Base-by-base conservation (phyloP, 2,329 filamentous ascomycete species). In the Xylaria sp. region DNA sequence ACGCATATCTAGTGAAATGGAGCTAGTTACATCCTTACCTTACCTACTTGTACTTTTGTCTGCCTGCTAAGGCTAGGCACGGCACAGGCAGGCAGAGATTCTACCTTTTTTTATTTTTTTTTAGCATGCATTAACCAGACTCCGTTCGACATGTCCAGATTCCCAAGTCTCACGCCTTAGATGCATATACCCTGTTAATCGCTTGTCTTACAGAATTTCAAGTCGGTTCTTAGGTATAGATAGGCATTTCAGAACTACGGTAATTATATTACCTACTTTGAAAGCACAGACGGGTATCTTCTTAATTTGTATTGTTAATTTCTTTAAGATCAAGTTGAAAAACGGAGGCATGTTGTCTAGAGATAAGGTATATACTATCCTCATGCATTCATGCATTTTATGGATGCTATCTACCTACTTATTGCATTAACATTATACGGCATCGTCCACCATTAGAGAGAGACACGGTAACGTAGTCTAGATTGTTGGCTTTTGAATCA, bases 111-210 rank as follows among this genome's bases (percentile, higher is more conserved):
- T 60, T 29, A 6, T 54, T 18, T 8, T 27, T 54, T 44, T 62
- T 62, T 44, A 51, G 16, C 53, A 42, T n/a, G 37, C 50, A 53
- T 53, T 32, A 53, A 32, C 25, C 13, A 53, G 50, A 32, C 50
- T 53, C 13, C 27, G 10, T 53, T 32, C 12, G 50, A 29, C 10
- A 8, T 47, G 8, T 6, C 8, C 44, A 5, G 23, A 25, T 51
- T 50, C 61, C 5, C 27, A 18, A 27, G 37, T 42, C 35, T 65
- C 21, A 44, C 37, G 29, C 57, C 54, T 44, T 44, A 44, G 18
- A 44, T 61, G 50, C 63, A 65, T 61, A 61, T 65, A 21, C 37
- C 55, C 42, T 61, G n/a, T 50, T 61, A 66, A 54, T 47, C 47
- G 32, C 16, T 18, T n/a, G 18, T 44, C 40, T 44, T 18, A 44